phyloP scores from a whole-genome alignment of 306 rosid genomes.

The Dryas octopetala region DNA sequence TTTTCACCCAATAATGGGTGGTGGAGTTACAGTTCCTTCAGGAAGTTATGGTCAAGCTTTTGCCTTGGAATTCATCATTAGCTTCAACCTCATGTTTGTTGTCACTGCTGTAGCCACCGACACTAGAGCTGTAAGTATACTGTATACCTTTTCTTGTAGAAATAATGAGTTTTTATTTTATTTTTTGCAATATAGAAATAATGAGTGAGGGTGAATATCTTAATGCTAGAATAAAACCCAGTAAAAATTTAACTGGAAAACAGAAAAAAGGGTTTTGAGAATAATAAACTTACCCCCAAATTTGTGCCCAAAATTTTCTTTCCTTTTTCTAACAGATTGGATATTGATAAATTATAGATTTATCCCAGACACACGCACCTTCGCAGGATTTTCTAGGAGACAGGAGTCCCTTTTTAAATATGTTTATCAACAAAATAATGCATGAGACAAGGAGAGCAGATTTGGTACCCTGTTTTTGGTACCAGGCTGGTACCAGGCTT shows the following conservation, averaged over 20 bases:
- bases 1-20: constrained; percentile 71
- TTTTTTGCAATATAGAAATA: no score
- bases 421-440: background rate
- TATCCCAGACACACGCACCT: background rate
- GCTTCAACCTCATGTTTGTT: constrained; percentile 91
- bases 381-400: constrained; percentile 19
- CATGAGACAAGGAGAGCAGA: background rate
- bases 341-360: background rate
- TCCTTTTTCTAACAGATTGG: background rate
- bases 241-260: no score
- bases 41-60: constrained; percentile 71
- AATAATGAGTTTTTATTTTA: background rate
- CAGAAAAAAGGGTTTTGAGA: no score
- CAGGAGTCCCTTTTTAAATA: background rate
- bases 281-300: no score
- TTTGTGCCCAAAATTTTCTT: no score
- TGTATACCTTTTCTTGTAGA: background rate
- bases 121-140: constrained; percentile 68
- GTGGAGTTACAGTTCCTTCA: constrained; percentile 84
- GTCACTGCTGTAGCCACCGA: constrained; percentile 93
- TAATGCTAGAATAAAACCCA: no score
- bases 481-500: no score
- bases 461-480: no score
- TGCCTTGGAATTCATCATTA: constrained; percentile 71
- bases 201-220: no score